Evolutionary conservation across 2,329 filamentous ascomycete genomes (phyloP), one percentile per base, ranked within the genome.

Genomic region (Xylariales sp.): DNA sequence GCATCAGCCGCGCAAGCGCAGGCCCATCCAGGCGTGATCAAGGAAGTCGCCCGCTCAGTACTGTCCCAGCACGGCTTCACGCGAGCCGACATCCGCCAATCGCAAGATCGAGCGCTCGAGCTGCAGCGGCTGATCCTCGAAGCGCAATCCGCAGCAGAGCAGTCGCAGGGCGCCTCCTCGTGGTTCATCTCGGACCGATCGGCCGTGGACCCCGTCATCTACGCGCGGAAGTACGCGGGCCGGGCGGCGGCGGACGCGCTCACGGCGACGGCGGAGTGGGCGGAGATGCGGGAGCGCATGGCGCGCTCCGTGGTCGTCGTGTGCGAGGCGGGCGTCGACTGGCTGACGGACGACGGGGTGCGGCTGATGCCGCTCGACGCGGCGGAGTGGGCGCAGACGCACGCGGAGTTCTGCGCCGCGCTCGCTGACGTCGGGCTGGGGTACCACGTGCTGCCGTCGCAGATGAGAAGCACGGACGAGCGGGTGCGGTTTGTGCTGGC

Each of bases 181-280:
- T 68, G 62, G 65, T 62, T 68, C 46, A 58, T 68, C 62, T 68
- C 65, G 1, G 65, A 65, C 62, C 62, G 65, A 23, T 68, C 65
- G 2, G 61, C 56, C 1, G 12, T 68, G 16, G 65, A 65, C 23
- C 56, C 62, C 32, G 23, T 68, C 8, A n/a, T 68, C 46, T 68
- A 68, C 28, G 32, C 53, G 32, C 56, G 52, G 12, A 54, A 49
- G 16, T 62, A 65, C 41, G 61, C n/a, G 28, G 23, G 48, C 30
- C 36, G 6, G 9, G 57, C 53, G 32, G 62, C 45, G n/a, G 65
- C 45, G 12, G 57, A 58, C 36, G n/a, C 16, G 45, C 62, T 65
- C 12, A 3, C 32, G 23, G 14, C 57, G 12, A 48, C 61, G 16
- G 14, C 55, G 5, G 12, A 39, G 18, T 68, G 62, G 62, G 7